Percentiles rank a stretch among this genome's conserved stretches.
Evolutionary conservation across 1,139 yeast genomes (phyloP).

Genomic region (Yamadazyma sp.): DNA sequence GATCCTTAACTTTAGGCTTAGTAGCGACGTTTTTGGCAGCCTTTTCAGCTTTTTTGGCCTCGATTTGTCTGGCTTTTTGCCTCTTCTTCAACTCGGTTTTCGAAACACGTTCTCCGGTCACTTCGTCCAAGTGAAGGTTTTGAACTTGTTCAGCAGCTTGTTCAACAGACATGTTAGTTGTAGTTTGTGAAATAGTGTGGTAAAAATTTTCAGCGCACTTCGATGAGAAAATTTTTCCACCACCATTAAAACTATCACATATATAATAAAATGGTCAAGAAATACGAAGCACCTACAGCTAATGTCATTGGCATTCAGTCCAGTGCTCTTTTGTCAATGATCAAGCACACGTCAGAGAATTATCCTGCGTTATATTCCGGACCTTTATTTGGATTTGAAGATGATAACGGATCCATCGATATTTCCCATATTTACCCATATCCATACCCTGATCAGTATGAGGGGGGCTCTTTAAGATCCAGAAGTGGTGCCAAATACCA

Average conservation of each 20-base stretch:
- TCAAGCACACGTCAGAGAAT: conserved; percentile 71
- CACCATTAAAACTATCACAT: background rate
- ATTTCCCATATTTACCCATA: conserved; percentile 69
- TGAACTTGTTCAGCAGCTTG: conserved; percentile 76
- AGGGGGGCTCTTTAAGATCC: conserved; percentile 54
- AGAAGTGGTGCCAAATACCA: conserved; percentile 70
- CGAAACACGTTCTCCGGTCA: conserved; percentile 94
- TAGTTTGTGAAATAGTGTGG: conserved; percentile 3
- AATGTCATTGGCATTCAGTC: conserved; percentile 50
- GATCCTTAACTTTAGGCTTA: conserved; percentile 56
- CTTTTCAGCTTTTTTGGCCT: conserved; percentile 89
- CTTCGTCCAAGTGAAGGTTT: conserved; percentile 88
- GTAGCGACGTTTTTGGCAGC: conserved; percentile 65
- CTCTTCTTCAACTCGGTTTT: conserved; percentile 96
- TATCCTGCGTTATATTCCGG: conserved; percentile 73
- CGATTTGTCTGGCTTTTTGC: conserved; percentile 83
- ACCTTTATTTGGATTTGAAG: conserved; percentile 75
- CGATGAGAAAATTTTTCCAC: conserved; percentile 4
- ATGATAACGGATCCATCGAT: conserved; percentile 49
- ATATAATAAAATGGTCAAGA: conserved; percentile 7
- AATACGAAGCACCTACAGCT: conserved; percentile 43
- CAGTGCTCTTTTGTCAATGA: conserved; percentile 65
- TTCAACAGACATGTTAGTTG: conserved; percentile 45
- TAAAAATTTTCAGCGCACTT: background rate
- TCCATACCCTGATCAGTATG: conserved; percentile 54